Base-by-base conservation (phyloP, 2,329 filamentous ascomycete species). In the Sphaerostilbella broomeana region DNA sequence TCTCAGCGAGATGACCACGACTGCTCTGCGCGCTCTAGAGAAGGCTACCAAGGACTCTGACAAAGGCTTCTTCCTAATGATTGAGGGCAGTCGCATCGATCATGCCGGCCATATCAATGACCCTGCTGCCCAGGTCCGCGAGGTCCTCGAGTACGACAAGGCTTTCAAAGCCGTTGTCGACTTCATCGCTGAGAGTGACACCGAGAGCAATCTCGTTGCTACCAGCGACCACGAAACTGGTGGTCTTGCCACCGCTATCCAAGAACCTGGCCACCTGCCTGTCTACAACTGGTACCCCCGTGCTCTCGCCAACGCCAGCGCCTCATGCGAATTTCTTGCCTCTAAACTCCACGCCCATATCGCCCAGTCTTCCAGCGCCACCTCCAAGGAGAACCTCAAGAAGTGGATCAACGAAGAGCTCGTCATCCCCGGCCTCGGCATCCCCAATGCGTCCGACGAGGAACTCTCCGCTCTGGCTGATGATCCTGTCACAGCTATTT, bases 171-270 rank as follows among this genome's bases (percentile, higher is more conserved):
- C 77, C 5, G 90, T 95, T 0, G 62, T 94, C 10, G 82, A 95
- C 43, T 98, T 95, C 58, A 72, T 98, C 42, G 75, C 87, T 32
- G 64, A 80, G 21, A 85, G 80, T 51, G 66, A 80, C 32, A 79
- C 78, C 0, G 80, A 89, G 19, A 86, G 84, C 18, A 75, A 95
- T 8, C 73, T 98, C 51, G 84, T 98, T 28, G 80, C 80, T 44
- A 98, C 92, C 3, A 94, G 86, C 43, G 92, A 98, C 62, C 92
- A 98, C 59, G 92, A 98, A 61, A 98, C 92, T 1, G 92, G 92
- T 19, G 92, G 92, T 29, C 71, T 98, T 3, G 74, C 87, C 3
- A 78, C 82, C 13, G 90, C 89, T 18, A 75, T 86, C 51, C 92
- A 78, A 55, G 62, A 70, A 33, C 68, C 69, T 9, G 65, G 64